Percentiles rank a stretch among this genome's conserved stretches.
These are phyloP conservation scores for Ascosphaera acerosa DNA, from an alignment of 2,329 filamentous ascomycete genomes.

Conservation along the genomic window DNA sequence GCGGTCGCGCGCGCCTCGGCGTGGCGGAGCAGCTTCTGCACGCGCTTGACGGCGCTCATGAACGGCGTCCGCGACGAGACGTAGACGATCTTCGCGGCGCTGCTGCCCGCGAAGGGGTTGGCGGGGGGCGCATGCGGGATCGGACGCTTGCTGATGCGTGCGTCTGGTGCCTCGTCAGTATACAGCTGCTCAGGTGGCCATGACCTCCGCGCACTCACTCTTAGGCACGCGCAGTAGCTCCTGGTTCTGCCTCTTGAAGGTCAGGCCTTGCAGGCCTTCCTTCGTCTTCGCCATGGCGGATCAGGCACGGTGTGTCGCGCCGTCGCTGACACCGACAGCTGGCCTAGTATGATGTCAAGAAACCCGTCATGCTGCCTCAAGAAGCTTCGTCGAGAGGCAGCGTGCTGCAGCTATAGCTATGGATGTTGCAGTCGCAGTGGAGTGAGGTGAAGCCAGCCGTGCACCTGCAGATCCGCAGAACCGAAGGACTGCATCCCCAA, in stretches of 20 bases:
- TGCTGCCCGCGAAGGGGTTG: conserved; percentile 25
- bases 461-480: no score
- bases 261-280: conserved; percentile 8
- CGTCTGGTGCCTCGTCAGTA: conserved; percentile 12
- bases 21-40: conserved; percentile 28
- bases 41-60: conserved; percentile 33
- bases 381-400: no score
- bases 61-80: conserved; percentile 29
- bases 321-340: no score
- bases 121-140: conserved; percentile 30
- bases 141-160: conserved; percentile 28
- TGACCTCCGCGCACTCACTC: conserved; percentile 7
- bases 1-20: conserved; percentile 27
- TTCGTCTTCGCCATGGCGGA: neutral
- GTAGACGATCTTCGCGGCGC: conserved; percentile 29
- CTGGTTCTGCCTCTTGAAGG: conserved; percentile 18
- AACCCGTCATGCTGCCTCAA: no score
- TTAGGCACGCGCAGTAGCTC: conserved; percentile 14
- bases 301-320: no score
- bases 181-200: neutral
- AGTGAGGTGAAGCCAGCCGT: no score
- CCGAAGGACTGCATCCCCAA: no score
- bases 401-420: no score
- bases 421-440: no score
- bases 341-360: no score